A percentile compares a stretch with the other conserved stretches of the same genome.
Conservation (phyloP, 495 filamentous ascomycete species). For the Glonium stellatum region DNA sequence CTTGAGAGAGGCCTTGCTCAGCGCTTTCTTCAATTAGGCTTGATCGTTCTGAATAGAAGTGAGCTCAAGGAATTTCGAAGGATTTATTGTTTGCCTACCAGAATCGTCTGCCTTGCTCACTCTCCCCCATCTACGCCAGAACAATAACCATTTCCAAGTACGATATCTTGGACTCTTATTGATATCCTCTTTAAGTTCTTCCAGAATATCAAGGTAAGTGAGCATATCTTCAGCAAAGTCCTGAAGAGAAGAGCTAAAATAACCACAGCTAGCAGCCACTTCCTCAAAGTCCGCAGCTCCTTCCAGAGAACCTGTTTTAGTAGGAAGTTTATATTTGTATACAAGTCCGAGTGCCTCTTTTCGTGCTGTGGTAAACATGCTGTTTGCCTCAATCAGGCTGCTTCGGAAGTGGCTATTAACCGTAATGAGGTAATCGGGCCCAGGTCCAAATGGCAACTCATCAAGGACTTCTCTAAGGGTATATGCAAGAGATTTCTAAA, state of each 20-base stretch:
- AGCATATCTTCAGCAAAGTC: constrained; percentile 87
- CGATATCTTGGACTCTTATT: constrained; percentile 49
- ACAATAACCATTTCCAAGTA: constrained; percentile 81
- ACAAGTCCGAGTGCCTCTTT: constrained; percentile 66
- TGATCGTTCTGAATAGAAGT: constrained; percentile 11
- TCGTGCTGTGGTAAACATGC: constrained; percentile 67
- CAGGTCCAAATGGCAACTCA: constrained; percentile 70
- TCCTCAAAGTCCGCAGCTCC: constrained; percentile 94
- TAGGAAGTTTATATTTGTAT: constrained; percentile 68
- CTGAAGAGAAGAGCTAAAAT: constrained; percentile 84
- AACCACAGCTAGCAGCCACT: constrained; percentile 88
- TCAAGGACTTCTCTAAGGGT: constrained; percentile 83
- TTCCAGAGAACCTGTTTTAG: constrained; percentile 55
- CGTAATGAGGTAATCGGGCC: constrained; percentile 57
- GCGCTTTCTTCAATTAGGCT: constrained; percentile 14
- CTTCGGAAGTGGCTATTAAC: constrained; percentile 70
- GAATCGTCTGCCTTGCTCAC: constrained; percentile 1
- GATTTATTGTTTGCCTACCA: constrained; percentile 9
- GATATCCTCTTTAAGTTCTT: constrained; percentile 66
- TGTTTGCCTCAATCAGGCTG: constrained; percentile 71
- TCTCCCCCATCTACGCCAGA: constrained; percentile 53
- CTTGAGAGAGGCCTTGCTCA: constrained; percentile 24
- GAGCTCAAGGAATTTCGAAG: constrained; percentile 24
- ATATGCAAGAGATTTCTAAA: constrained; percentile 74
- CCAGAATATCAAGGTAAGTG: constrained; percentile 70